A percentile compares a stretch with the other conserved stretches of the same genome.
These are phyloP conservation scores for Pestalotiopsis sp. DNA, from an alignment of 2,329 filamentous ascomycete genomes.

Conservation along the genomic window DNA sequence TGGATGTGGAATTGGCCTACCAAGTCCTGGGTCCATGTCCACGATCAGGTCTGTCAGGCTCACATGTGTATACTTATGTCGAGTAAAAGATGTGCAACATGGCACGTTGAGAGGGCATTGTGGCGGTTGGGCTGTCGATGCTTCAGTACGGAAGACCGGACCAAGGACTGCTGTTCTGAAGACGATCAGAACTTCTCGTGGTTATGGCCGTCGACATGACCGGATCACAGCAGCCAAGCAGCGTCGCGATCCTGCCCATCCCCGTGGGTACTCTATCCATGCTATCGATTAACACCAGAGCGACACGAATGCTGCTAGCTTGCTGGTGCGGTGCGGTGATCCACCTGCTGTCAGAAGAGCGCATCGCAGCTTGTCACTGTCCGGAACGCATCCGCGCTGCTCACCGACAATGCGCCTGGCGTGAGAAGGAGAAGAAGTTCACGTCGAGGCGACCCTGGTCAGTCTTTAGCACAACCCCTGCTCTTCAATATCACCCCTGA, in stretches of 20 bases:
- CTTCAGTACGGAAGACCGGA: background rate
- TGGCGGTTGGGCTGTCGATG: background rate
- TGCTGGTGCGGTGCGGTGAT: background rate
- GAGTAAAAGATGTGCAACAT: background rate
- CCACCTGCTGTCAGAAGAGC: constrained; percentile 3
- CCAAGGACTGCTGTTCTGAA: too few species aligned
- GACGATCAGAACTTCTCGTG: too few species aligned
- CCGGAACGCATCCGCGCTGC: constrained; percentile 8
- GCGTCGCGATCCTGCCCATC: background rate
- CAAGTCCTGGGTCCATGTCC: background rate
- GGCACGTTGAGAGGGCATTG: background rate
- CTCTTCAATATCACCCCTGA: constrained; percentile 6
- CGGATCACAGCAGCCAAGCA: too few species aligned
- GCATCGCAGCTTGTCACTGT: constrained; percentile 1
- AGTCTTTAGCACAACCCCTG: background rate
- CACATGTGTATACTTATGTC: background rate
- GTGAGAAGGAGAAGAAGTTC: background rate
- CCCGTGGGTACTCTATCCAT: background rate
- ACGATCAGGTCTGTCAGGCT: background rate
- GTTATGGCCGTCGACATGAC: too few species aligned
- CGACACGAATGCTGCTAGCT: background rate
- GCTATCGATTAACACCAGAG: background rate
- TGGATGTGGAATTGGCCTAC: background rate
- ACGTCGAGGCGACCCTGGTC: background rate
- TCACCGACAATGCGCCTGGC: background rate